Evolutionary conservation across 2,329 filamentous ascomycete genomes (phyloP), one percentile per base, ranked within the genome.

Genomic region (Nothopassalora personata): DNA sequence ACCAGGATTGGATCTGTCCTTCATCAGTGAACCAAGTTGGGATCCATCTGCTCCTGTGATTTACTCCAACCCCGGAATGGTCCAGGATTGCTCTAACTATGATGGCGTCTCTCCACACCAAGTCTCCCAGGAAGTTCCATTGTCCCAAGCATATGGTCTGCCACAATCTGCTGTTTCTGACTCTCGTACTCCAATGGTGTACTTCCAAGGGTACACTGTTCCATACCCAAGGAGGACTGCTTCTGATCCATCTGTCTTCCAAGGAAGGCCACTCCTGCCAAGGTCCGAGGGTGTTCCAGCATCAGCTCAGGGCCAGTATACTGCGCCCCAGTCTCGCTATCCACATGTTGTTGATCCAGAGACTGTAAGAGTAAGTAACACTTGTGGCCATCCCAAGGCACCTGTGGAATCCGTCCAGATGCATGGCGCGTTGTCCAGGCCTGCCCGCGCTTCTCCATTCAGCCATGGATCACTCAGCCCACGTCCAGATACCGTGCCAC

Each of bases 1-100:
- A 30, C 64, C 67, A 53, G 62, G 63, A 54, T 65, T 69, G 66
- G 67, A 70, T 53, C 60, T 68, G 52, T 66, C 66, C 55, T 71
- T 67, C 57, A 62, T 64, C 50, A 56, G 62, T 57, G 66, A 67
- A 55, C 60, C 64, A 36, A 57, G 51, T 47, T 70, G 68, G 67
- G 62, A 61, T 28, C 34, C 58, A 15, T 53, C 57, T 34, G 61
- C 48, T 18, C 54, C 58, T 54, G 61, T 61, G 31, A 56, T 61
- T 18, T 64, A 61, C 48, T 49, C 61, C 27, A 54, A 39, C 30
- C 57, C 58, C 30, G 54, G 49, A 23, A 39, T 53, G 19, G 36
- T 49, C n/a, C 60, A 53, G 50, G 49, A 53, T 6, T 56, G 46
- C 30, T 46, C 51, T 47, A 13, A 52, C 36, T 52, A 31, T 34